Base-by-base conservation (phyloP, 2,329 filamentous ascomycete species). In the Herpomyces periplanetae region DNA sequence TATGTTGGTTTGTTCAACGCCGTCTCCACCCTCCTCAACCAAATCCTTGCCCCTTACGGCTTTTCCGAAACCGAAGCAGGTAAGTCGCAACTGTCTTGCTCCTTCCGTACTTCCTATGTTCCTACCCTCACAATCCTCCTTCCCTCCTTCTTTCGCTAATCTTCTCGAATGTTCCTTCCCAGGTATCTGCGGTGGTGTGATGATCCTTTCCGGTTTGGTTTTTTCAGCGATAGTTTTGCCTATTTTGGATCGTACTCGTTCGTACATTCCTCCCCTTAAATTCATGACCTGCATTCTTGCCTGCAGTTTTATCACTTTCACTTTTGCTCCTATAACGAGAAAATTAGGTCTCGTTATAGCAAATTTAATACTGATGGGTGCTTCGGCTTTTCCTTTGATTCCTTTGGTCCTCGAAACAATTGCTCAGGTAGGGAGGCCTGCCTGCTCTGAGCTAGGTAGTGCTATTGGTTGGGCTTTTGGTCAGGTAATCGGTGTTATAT, bases 1-100 rank as follows among this genome's bases (percentile, higher is more conserved):
- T 87, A 71, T 37, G 66, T 87, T 24, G 71, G 64, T 30, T 61
- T 80, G 42, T 96, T 96, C 56, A 91, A 91, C 47, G 63, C 63
- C 27, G 45, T 73, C 27, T 84, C 71, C 19, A 64, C 64, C 2
- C 52, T 91, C 1, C 48, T 91, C 5, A 85, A 75, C 42, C 75
- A 88, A 34, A 66, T 91, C 34, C 51, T 91, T 26, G 44, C 53
- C 15, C 80, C 80, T 0, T 75, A 88, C 40, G 64, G 56, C 30
- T 85, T 69, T 48, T 51, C 44, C 23, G 63, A 85, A 34, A 61
- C 62, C 26, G 50, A 87, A 21, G 66, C 75, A 10, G 80, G n/a
- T n/a, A n/a, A n/a, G n/a, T n/a, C n/a, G n/a, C n/a, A n/a, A n/a
- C n/a, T n/a, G n/a, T n/a, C n/a, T n/a, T n/a, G n/a, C n/a, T n/a